phyloP scores from a whole-genome alignment of 176 grass and related monocot genomes.

The Dactylis glomerata region DNA sequence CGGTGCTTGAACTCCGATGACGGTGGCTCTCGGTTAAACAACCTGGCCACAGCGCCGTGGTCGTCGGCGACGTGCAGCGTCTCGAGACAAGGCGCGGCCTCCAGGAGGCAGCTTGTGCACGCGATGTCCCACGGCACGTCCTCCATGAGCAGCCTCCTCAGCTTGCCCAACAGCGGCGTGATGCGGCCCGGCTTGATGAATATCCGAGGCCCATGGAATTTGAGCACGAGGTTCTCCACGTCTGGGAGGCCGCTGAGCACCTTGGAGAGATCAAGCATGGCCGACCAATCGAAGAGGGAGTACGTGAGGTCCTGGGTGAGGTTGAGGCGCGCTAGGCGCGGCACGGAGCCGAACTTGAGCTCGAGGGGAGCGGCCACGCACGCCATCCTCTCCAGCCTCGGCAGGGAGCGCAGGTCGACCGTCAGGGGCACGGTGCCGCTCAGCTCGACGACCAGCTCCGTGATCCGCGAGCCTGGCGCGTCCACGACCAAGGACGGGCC shows the following conservation, averaged over 20 bases:
- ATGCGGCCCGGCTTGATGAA: too few species aligned
- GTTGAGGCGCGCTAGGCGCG: neutral
- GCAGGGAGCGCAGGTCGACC: neutral
- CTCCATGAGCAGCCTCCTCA: neutral
- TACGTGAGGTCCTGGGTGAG: neutral
- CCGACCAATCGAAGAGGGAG: too few species aligned
- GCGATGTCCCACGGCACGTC: neutral
- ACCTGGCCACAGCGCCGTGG: too few species aligned
- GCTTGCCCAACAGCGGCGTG: neutral
- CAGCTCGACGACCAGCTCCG: neutral
- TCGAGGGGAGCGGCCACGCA: neutral
- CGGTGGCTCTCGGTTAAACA: too few species aligned
- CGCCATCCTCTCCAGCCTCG: constrained; percentile 7
- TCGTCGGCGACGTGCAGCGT: neutral
- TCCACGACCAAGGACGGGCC: neutral
- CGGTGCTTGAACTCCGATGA: too few species aligned
- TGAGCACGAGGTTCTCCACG: neutral
- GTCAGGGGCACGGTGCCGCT: neutral
- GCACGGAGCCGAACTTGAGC: neutral
- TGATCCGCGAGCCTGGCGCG: neutral
- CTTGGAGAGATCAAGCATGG: too few species aligned
- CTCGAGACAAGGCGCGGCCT: neutral
- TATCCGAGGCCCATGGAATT: neutral
- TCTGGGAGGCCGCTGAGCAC: neutral
- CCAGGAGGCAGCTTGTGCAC: neutral